Evolutionary conservation across 2,329 filamentous ascomycete species (phyloP).

Genomic region (Colletotrichum chrysophilum): DNA sequence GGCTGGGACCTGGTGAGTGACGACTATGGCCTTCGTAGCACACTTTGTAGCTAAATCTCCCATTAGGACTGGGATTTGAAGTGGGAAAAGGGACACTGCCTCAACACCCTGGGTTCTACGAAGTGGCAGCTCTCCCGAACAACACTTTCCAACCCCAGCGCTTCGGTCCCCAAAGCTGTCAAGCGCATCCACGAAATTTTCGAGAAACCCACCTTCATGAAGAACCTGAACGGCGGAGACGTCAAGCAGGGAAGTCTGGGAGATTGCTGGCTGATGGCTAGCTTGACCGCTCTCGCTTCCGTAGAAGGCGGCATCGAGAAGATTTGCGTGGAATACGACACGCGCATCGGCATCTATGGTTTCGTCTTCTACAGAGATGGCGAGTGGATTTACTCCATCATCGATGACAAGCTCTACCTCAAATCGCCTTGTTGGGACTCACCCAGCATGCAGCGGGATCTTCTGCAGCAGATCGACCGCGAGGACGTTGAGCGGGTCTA

Average conservation of each 20-base stretch:
- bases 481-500: conserved; percentile 76
- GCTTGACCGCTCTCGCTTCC: conserved; percentile 77
- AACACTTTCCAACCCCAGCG: conserved; percentile 50
- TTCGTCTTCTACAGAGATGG: conserved; percentile 90
- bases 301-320: conserved; percentile 73
- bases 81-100: conserved; percentile 61
- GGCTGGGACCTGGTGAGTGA: conserved; percentile 61
- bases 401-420: conserved; percentile 89
- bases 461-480: conserved; percentile 77
- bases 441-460: conserved; percentile 73
- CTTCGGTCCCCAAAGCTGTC: conserved; percentile 71
- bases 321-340: conserved; percentile 78
- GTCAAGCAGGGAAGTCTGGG: conserved; percentile 79
- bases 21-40: background rate
- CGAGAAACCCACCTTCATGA: conserved; percentile 73
- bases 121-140: conserved; percentile 57
- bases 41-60: background rate
- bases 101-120: conserved; percentile 56
- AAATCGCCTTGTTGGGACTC: conserved; percentile 84
- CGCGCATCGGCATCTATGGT: conserved; percentile 81
- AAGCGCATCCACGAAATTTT: conserved; percentile 79
- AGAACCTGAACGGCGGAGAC: conserved; percentile 71
- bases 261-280: conserved; percentile 86
- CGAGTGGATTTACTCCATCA: conserved; percentile 90
- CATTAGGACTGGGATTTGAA: conserved; percentile 70